These are phyloP conservation scores for Luvunga scandens DNA, from an alignment of 345 rosid species.

Conservation along the genomic window DNA sequence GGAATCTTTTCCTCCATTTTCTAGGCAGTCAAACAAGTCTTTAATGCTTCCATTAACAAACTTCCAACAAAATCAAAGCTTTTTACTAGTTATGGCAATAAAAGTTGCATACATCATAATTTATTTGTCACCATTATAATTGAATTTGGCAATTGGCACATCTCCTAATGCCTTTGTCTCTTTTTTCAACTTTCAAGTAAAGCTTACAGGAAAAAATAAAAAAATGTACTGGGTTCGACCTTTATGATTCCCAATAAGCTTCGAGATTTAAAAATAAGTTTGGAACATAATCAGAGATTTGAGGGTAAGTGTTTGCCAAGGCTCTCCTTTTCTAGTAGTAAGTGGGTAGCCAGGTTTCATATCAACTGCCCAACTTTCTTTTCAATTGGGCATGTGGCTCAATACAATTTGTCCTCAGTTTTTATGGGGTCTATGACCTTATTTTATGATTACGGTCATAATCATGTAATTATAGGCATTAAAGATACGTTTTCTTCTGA, in stretches of 20 bases:
- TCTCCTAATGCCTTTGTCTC: background rate
- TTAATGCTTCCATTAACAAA: background rate
- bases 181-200: background rate
- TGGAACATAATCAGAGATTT: background rate
- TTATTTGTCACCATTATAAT: background rate
- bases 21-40: background rate
- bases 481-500: background rate
- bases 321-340: background rate
- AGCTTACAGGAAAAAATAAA: background rate
- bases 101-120: background rate
- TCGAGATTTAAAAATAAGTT: background rate
- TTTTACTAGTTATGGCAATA: background rate
- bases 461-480: background rate
- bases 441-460: background rate
- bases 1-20: slow-evolving; percentile 5
- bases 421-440: background rate
- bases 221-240: background rate
- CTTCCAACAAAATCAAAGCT: background rate
- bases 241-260: background rate
- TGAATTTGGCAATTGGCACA: slow-evolving; percentile 2
- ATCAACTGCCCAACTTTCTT: background rate
- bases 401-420: background rate
- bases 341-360: background rate
- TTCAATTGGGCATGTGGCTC: slow-evolving; percentile 13
- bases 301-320: background rate